phyloP scores from a whole-genome alignment of 306 rosid genomes.

The Carpinus fangiana region DNA sequence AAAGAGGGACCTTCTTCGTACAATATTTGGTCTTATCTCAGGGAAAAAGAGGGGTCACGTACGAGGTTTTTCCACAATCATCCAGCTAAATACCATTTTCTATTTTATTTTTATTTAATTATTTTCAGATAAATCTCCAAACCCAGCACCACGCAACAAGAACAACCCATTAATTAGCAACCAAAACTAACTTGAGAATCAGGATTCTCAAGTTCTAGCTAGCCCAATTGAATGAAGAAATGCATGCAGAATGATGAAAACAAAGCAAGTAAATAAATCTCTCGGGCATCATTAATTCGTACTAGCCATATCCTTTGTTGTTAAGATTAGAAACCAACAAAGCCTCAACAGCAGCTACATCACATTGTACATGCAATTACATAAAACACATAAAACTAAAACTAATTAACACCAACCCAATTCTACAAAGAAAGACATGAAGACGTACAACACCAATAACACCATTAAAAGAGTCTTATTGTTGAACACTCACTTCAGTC shows the following conservation, averaged over 20 bases:
- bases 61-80: not conserved
- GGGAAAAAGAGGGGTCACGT: not conserved
- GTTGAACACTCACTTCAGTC: conserved; percentile 64
- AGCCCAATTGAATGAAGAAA: not conserved
- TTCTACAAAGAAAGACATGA: conserved; percentile 25
- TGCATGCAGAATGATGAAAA: not conserved
- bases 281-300: conserved; percentile 3
- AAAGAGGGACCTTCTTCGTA: not conserved
- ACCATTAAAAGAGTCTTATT: conserved; percentile 29
- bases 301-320: conserved; percentile 8
- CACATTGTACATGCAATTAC: conserved; percentile 51
- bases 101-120: not conserved
- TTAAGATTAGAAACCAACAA: conserved; percentile 26
- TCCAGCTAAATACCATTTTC: not conserved
- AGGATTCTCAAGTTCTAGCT: not conserved
- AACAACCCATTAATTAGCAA: not conserved
- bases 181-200: not conserved
- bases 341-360: conserved; percentile 32
- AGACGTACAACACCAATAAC: not conserved
- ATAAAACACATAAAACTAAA: conserved; percentile 21
- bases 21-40: not conserved
- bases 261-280: not conserved
- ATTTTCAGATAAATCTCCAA: not conserved
- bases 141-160: not conserved
- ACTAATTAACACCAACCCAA: conserved; percentile 34